These are phyloP conservation scores for Apodospora peruviana DNA, from an alignment of 495 filamentous ascomycete species.

Conservation along the genomic window DNA sequence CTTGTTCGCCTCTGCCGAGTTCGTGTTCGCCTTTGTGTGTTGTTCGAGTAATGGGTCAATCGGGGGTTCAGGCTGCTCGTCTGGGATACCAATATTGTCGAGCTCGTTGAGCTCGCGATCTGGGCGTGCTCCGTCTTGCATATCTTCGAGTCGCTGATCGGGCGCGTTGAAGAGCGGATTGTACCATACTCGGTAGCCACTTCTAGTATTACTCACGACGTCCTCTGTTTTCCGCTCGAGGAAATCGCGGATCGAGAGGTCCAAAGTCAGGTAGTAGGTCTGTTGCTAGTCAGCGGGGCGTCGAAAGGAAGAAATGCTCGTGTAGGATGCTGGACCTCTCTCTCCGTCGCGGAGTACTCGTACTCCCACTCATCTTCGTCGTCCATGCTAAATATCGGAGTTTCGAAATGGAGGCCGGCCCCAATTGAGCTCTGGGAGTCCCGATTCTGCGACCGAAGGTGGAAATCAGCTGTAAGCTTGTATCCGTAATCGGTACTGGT, in stretches of 20 bases:
- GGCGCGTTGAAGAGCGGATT: constrained; percentile 27
- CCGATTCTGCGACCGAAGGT: too few species aligned
- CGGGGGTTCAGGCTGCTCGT: constrained; percentile 7
- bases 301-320: background rate
- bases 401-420: background rate
- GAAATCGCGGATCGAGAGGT: constrained; percentile 47
- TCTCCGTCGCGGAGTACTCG: constrained; percentile 52
- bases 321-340: constrained; percentile 30
- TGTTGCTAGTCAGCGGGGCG: constrained; percentile 11
- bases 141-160: constrained; percentile 18
- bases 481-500: too few species aligned
- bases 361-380: constrained; percentile 52
- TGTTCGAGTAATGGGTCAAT: constrained; percentile 15
- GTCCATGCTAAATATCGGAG: constrained; percentile 10
- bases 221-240: constrained; percentile 28
- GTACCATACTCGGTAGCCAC: constrained; percentile 31
- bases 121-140: constrained; percentile 22
- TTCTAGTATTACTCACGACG: constrained; percentile 22
- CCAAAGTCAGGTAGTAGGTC: constrained; percentile 53
- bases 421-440: too few species aligned
- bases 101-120: constrained; percentile 23
- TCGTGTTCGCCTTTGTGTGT: background rate
- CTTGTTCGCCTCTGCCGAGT: background rate
- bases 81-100: constrained; percentile 17
- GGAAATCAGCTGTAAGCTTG: too few species aligned